Conservation (phyloP, 2,329 filamentous ascomycete genomes). For the Aureobasidium subglaciale region DNA sequence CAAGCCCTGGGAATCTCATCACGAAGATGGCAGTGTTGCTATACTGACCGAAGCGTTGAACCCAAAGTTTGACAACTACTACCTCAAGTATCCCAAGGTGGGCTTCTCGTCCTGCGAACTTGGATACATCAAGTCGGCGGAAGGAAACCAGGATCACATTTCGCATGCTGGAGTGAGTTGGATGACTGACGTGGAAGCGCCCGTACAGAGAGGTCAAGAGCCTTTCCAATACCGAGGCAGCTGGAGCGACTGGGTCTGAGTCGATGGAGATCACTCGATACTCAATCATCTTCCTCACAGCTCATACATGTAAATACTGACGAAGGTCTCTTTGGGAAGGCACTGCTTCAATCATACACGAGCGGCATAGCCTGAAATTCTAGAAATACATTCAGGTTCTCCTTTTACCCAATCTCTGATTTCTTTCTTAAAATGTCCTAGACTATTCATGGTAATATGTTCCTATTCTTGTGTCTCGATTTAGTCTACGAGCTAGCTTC, state of each 20-base stretch:
- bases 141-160: not conserved
- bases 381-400: too few relatives aligned
- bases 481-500: too few relatives aligned
- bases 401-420: too few relatives aligned
- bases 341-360: too few relatives aligned
- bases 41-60: conserved; percentile 24
- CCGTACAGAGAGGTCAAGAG: not conserved
- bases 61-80: conserved; percentile 26
- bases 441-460: too few relatives aligned
- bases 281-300: too few relatives aligned
- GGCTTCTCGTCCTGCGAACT: conserved; percentile 30
- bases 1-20: conserved; percentile 26
- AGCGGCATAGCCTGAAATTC: too few relatives aligned
- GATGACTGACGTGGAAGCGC: not conserved
- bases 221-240: conserved; percentile 8
- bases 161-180: not conserved
- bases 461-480: too few relatives aligned
- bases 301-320: too few relatives aligned
- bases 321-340: too few relatives aligned
- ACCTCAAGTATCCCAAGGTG: conserved; percentile 32
- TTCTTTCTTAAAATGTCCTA: too few relatives aligned
- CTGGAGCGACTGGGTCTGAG: conserved; percentile 12
- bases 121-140: conserved; percentile 13
- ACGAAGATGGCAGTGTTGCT: conserved; percentile 22
- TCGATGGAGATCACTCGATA: too few relatives aligned